Conservation (phyloP, 1,139 yeast species). For the Hyphopichia wangnamkhiaoensis region DNA sequence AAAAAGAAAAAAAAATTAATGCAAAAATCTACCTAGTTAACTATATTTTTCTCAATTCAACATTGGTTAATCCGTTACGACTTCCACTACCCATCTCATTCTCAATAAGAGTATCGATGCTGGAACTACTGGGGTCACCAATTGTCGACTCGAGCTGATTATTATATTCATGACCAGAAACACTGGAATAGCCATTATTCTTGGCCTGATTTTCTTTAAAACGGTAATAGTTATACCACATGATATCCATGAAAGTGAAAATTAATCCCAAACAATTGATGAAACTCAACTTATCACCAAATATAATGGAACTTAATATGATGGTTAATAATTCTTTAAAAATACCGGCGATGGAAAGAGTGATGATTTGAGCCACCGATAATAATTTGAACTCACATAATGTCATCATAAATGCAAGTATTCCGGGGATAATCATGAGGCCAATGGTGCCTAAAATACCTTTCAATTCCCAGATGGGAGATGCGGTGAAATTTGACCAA, state of each 20-base stretch:
- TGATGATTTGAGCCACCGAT: slow-evolving; percentile 79
- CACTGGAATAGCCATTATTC: not conserved
- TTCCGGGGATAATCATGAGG: slow-evolving; percentile 75
- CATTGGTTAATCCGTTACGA: not conserved
- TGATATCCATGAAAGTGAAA: slow-evolving; percentile 74
- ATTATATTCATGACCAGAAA: not conserved
- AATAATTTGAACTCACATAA: slow-evolving; percentile 82
- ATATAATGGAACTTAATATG: slow-evolving; percentile 64
- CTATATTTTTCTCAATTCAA: slow-evolving; percentile 4
- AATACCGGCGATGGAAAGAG: slow-evolving; percentile 88
- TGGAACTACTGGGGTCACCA: not conserved
- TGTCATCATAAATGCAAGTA: slow-evolving; percentile 88
- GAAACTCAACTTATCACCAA: slow-evolving; percentile 69
- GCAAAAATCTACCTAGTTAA: too few relatives aligned
- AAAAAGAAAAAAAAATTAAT: too few relatives aligned
- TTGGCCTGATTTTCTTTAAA: slow-evolving; percentile 22
- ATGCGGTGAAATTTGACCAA: slow-evolving; percentile 46
- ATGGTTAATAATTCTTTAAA: slow-evolving; percentile 89
- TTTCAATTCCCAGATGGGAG: slow-evolving; percentile 63
- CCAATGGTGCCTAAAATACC: slow-evolving; percentile 57
- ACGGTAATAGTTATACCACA: slow-evolving; percentile 77
- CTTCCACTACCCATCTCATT: not conserved
- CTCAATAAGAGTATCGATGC: slow-evolving; percentile 3
- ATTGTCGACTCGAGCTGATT: not conserved
- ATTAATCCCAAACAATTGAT: slow-evolving; percentile 75